Percentiles rank a stretch among this genome's conserved stretches.
These are phyloP conservation scores for Herpetomonas tarakana DNA, from an alignment of 208 protist genomes.

Conservation along the genomic window DNA sequence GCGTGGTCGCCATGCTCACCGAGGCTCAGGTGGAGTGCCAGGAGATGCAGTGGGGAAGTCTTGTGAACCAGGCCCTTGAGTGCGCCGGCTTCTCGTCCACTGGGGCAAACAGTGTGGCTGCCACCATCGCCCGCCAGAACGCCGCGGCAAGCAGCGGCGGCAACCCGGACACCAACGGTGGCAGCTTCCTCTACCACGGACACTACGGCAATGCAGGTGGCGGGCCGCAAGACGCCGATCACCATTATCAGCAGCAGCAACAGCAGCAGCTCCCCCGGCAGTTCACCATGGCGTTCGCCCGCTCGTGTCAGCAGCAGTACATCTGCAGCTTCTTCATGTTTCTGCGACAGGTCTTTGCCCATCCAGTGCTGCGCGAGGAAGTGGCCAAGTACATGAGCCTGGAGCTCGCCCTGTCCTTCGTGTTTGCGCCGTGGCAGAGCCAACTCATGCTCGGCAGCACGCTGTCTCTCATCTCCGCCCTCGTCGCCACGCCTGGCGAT, in stretches of 20 bases:
- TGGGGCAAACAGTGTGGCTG: neutral
- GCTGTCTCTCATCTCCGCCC: slow-evolving; percentile 65
- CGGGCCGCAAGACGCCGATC: slow-evolving; percentile 4
- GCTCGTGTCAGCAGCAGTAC: slow-evolving; percentile 57
- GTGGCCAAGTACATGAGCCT: slow-evolving; percentile 54
- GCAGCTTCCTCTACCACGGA: neutral
- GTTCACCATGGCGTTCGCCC: slow-evolving; percentile 55
- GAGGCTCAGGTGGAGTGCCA: slow-evolving; percentile 64
- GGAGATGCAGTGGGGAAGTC: slow-evolving; percentile 72
- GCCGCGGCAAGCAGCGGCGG: neutral
- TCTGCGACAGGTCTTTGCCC: slow-evolving; percentile 66
- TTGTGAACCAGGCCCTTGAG: slow-evolving; percentile 69
- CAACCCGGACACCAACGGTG: neutral
- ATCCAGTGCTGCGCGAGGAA: slow-evolving; percentile 37
- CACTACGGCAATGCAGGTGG: neutral
- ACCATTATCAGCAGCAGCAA: neutral
- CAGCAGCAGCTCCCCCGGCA: slow-evolving; percentile 36
- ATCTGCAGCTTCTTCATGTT: slow-evolving; percentile 73
- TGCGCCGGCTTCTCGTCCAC: slow-evolving; percentile 50
- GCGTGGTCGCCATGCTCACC: slow-evolving; percentile 61
- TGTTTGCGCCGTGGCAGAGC: slow-evolving; percentile 54
- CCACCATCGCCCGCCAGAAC: neutral
- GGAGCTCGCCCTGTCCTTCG: slow-evolving; percentile 52
- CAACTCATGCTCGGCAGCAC: slow-evolving; percentile 68
- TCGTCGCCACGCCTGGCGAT: slow-evolving; percentile 56